Percentiles rank a stretch among this genome's conserved stretches.
phyloP scores from a whole-genome alignment of 805 yeast species.

The Cephaloascus albidus region DNA sequence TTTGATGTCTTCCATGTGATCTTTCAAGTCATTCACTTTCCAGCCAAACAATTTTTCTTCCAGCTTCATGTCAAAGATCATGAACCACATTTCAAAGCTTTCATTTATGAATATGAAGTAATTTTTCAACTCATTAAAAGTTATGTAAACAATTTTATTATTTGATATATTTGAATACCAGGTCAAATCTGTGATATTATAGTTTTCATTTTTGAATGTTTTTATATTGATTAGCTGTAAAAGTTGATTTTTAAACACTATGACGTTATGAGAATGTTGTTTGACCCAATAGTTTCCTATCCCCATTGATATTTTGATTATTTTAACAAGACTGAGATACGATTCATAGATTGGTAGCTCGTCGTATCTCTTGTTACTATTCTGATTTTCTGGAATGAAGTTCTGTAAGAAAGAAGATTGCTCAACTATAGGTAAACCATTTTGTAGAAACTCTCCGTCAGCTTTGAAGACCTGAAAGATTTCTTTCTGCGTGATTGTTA shows the following conservation, averaged over 20 bases:
- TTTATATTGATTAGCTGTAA: conserved; percentile 25
- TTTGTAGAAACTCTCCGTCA: conserved; percentile 17
- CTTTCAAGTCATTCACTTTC: conserved; percentile 1
- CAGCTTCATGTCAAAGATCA: conserved; percentile 4
- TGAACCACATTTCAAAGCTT: conserved; percentile 15
- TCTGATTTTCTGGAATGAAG: conserved; percentile 8
- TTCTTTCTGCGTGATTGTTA: conserved; percentile 3
- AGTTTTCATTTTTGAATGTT: conserved; percentile 17
- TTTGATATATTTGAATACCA: not conserved
- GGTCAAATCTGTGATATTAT: conserved; percentile 8
- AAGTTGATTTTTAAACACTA: conserved; percentile 15
- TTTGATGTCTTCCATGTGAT: not conserved
- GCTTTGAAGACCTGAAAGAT: not conserved
- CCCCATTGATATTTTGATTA: conserved; percentile 23
- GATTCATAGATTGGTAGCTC: conserved; percentile 19
- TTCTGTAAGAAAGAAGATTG: conserved; percentile 11
- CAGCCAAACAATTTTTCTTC: conserved; percentile 6
- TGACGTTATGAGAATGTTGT: conserved; percentile 26
- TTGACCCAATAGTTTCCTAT: conserved; percentile 24
- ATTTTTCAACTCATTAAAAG: conserved; percentile 15
- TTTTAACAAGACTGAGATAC: conserved; percentile 20
- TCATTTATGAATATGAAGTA: conserved; percentile 19
- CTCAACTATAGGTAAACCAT: conserved; percentile 21
- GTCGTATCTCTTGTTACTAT: conserved; percentile 17
- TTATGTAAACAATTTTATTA: conserved; percentile 9